Evolutionary conservation across 495 filamentous ascomycete species (phyloP).

Genomic region (Penicillium odoratum): DNA sequence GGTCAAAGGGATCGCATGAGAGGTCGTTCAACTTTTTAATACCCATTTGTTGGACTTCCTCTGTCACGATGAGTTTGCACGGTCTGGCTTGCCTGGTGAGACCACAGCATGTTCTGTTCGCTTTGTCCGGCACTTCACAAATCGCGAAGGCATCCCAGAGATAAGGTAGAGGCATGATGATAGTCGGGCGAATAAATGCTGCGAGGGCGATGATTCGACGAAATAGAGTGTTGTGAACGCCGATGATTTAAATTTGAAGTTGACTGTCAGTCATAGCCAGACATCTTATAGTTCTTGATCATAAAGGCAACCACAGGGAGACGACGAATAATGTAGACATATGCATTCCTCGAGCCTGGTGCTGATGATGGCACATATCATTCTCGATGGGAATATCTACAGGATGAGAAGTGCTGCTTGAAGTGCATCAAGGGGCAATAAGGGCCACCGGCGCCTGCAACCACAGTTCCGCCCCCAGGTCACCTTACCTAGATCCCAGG

Average conservation of each 20-base stretch:
- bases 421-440: background rate
- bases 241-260: background rate
- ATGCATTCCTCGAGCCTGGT: background rate
- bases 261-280: background rate
- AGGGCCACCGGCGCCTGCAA: background rate
- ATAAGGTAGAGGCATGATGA: background rate
- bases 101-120: conserved; percentile 1
- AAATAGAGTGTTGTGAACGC: conserved; percentile 4
- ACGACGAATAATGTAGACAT: background rate
- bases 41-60: background rate
- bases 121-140: background rate
- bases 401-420: background rate
- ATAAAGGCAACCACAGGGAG: background rate
- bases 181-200: background rate
- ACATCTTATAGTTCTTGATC: background rate
- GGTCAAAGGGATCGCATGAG: background rate
- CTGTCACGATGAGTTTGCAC: conserved; percentile 6
- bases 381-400: background rate
- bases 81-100: background rate
- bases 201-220: background rate
- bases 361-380: background rate
- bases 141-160: conserved; percentile 3
- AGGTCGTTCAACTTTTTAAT: background rate
- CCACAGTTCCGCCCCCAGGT: background rate
- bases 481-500: background rate